Evolutionary conservation across 495 filamentous ascomycete genomes (phyloP), one percentile per base, ranked within the genome.

Genomic region (Aspergillus sparsus): DNA sequence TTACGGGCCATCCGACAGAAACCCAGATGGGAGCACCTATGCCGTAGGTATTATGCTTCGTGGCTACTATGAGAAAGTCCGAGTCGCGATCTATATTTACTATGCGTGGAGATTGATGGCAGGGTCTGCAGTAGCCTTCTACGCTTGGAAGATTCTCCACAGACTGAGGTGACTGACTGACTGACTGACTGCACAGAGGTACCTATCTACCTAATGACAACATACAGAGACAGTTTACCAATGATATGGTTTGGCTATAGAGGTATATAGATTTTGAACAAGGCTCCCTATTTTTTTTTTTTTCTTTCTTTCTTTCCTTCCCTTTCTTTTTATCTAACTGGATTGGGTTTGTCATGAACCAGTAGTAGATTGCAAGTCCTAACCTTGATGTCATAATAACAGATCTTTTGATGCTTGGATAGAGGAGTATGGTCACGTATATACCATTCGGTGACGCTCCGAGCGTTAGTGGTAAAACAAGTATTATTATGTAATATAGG

Each of bases 51-150:
- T 84, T 3, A 77, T 92, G 78, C 68, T 92, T 35, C 81, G 83
- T 13, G 88, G 88, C 10, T 92, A 92, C 65, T 90, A 89, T 70
- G 79, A 84, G 54, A 78, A 83, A 58, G 71, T 89, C 36, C 75
- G 82, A 42, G 69, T 75, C 50, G 88, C 87, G 5, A 81, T 91
- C 21, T 82, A 73, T 52, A 71, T 88, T 8, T 77, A 74, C 55
- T 53, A 73, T 18, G 76, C 68, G 3, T 79, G 75, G 76, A 69
- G 78, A 49, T 50, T 70, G 34, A 63, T 62, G 13, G 21, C 75
- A 42, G 75, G 72, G 2, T 76, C 75, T 7, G 62, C 68, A 12
- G 71, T 66, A 18, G 69, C 67, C 8, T 52, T 77, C 50, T 68
- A 63, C 45, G 61, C 63, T 5, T 77, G 74, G 71, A 73, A 62